Evolutionary conservation across 208 protist genomes (phyloP), one percentile per base, ranked within the genome.

Genomic region (Crithidia thermophila): DNA sequence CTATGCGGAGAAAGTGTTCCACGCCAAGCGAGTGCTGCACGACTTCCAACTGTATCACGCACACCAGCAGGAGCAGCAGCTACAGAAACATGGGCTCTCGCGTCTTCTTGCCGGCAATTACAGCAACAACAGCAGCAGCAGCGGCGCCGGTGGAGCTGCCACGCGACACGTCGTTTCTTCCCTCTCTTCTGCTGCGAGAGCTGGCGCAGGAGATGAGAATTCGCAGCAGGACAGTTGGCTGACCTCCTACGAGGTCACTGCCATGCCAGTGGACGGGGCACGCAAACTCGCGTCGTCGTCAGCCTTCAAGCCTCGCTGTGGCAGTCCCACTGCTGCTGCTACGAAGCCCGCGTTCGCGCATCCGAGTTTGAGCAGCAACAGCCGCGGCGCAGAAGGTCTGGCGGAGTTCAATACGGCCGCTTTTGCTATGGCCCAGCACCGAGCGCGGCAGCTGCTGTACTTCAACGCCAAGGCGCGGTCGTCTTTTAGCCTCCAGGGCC

Each of bases 391-490:
- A n/a, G n/a, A n/a, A n/a, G n/a, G n/a, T n/a, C n/a, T n/a, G n/a
- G n/a, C n/a, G n/a, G n/a, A n/a, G 33, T 66, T 66, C 34, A 36
- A 67, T 25, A 13, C 55, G 4, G 46, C 28, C 2, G 55, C 46
- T 0, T 57, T 70, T 23, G 59, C 65, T 27, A 39, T 55, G 3
- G 23, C 55, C 16, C 62, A 42, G 37, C 60, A 50, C 6, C 60
- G 73, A 3, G 57, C 73, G 8, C 40, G 53, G 37, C 34, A 63
- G 30, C 18, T 58, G 31, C 61, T 79, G 16, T 40, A 43, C 52
- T 49, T 51, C 53, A 73, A 75, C 34, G 73, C 73, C 2, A 59
- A 63, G 36, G 73, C 67, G 1, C 46, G 53, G 21, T 21, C 60
- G 0, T 45, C 57, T 0, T 50, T 37, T 21, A 23, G 14, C 5